Base-by-base conservation (phyloP, 2,329 filamentous ascomycete species). In the Ascochyta fabae region DNA sequence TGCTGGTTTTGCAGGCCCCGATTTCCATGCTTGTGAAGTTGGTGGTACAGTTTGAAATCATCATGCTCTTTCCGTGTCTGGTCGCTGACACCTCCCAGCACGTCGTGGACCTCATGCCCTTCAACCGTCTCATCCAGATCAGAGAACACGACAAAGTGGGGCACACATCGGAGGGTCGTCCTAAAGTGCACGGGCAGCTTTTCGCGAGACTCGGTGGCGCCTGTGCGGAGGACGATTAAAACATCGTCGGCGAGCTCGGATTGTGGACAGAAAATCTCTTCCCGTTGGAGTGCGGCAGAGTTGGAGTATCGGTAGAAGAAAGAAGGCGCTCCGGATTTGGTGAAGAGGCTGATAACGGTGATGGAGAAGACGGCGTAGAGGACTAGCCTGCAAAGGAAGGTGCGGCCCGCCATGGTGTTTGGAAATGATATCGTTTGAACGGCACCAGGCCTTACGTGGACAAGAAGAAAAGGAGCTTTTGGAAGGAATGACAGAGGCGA, bases 161-260 rank as follows among this genome's bases (percentile, higher is more conserved):
- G 81, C 54, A 84, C 78, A 69, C 84, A 87, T 66, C 78, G 77
- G 36, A 87, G 74, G 0, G 83, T 85, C 0, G 84, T 86, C 53
- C 78, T 71, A 62, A 86, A 80, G 69, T 86, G 84, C 13, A 81
- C 75, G 3, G 84, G 84, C 10, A 87, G 75, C 66, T 86, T 86
- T 45, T 83, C 79, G 41, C 77, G 77, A 16, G 83, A 79, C 69
- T 87, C 84, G 15, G 83, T 86, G 15, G 84, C 83, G 38, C 85
- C 85, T 1, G 85, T 87, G 58, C 84, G 83, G 59, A 87, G 75
- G n/a, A 86, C 76, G 5, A 87, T 79, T 24, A 86, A 77, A 12
- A 86, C 71, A 65, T 86, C 82, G 16, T 85, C 79, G 48, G 70
- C 69, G 15, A 75, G 62, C 26, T 69, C 61, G 36, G 73, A 71